Conservation (phyloP, 805 yeast genomes). For the Diddensiella caesifluorescens region DNA sequence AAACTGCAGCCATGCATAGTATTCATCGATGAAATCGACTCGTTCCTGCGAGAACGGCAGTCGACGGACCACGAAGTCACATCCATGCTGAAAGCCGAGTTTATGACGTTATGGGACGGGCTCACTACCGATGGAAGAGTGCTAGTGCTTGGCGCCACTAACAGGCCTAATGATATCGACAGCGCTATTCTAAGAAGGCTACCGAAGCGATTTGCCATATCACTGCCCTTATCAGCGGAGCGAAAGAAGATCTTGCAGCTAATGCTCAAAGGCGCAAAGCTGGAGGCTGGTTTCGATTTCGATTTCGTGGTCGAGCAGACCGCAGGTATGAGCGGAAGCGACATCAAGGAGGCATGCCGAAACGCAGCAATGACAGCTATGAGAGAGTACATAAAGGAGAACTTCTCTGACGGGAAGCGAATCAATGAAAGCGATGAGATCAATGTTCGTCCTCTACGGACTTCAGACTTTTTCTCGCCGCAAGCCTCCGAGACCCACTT, state of each 20-base stretch:
- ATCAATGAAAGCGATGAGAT: slow-evolving; percentile 35
- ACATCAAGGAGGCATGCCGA: slow-evolving; percentile 82
- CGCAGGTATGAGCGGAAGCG: slow-evolving; percentile 82
- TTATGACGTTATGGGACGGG: slow-evolving; percentile 98
- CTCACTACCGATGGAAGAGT: slow-evolving; percentile 71
- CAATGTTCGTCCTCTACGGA: slow-evolving; percentile 55
- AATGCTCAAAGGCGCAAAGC: slow-evolving; percentile 56
- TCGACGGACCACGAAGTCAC: slow-evolving; percentile 92
- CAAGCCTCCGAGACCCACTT: slow-evolving; percentile 39
- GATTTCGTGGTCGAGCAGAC: slow-evolving; percentile 57
- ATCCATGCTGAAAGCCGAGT: slow-evolving; percentile 89
- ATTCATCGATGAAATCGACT: slow-evolving; percentile 94
- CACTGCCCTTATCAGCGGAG: slow-evolving; percentile 63
- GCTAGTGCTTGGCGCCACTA: slow-evolving; percentile 90
- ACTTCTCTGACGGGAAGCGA: slow-evolving; percentile 40
- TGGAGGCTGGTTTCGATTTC: slow-evolving; percentile 58
- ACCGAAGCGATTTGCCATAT: slow-evolving; percentile 83
- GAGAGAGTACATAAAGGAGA: slow-evolving; percentile 70
- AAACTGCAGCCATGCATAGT: slow-evolving; percentile 92
- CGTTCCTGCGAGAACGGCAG: slow-evolving; percentile 81
- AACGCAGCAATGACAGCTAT: slow-evolving; percentile 90
- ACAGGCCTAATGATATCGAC: slow-evolving; percentile 87
- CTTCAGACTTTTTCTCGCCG: slow-evolving; percentile 55
- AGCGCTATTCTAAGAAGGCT: slow-evolving; percentile 86
- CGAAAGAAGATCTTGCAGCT: slow-evolving; percentile 66